Percentiles rank a stretch among this genome's conserved stretches.
Evolutionary conservation across 768 basidiomycete genomes (phyloP).

Genomic region (Myochromella boudieri): DNA sequence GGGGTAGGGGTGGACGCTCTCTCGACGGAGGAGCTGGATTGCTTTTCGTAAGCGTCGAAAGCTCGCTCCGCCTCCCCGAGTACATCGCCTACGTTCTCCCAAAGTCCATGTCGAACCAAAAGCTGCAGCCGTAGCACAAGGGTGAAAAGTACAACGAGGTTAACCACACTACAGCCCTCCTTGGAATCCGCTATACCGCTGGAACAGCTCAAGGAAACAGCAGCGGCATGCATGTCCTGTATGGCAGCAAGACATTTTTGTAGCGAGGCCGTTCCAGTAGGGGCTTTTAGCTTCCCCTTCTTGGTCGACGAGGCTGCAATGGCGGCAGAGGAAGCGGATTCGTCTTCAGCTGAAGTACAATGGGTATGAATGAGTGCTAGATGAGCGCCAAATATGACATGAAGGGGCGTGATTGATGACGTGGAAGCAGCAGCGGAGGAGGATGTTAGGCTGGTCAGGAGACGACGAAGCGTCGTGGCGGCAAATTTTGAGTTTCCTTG

Average conservation of each 20-base stretch:
- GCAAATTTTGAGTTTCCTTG: constrained; percentile 56
- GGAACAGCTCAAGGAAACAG: too few species aligned
- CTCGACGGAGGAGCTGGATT: not conserved
- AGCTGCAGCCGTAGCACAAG: constrained; percentile 58
- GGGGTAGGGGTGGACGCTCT: not conserved
- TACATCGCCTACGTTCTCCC: constrained; percentile 50
- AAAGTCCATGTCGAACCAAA: constrained; percentile 53
- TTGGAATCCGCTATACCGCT: too few species aligned
- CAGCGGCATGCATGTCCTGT: constrained; percentile 34
- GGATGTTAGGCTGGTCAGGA: constrained; percentile 43
- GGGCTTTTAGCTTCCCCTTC: not conserved
- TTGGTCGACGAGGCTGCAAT: too few species aligned
- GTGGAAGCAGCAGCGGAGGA: constrained; percentile 25
- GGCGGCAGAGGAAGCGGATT: not conserved
- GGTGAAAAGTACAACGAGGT: constrained; percentile 46
- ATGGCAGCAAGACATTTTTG: constrained; percentile 31
- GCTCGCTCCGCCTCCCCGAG: constrained; percentile 45
- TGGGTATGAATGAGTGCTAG: constrained; percentile 50
- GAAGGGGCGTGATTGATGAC: constrained; percentile 30
- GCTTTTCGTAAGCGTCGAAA: not conserved
- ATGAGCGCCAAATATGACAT: constrained; percentile 53
- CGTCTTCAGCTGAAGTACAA: constrained; percentile 13
- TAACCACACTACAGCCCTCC: too few species aligned
- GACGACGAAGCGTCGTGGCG: constrained; percentile 55
- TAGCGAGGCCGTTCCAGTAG: constrained; percentile 11